phyloP scores from a whole-genome alignment of 495 filamentous ascomycete genomes.

The Penicillium tannophilum region DNA sequence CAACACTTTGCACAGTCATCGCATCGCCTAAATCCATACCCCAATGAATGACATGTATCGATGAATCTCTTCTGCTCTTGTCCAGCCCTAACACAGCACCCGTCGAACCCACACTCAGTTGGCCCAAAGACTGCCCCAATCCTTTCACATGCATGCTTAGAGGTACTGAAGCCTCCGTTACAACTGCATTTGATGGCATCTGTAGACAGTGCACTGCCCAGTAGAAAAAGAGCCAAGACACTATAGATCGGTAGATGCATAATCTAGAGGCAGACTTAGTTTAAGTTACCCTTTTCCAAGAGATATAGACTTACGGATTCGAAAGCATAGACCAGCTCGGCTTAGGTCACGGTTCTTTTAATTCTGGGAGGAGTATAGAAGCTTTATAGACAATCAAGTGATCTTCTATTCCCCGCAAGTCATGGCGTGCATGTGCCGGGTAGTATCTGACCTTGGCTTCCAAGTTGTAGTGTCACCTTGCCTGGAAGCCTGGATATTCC shows the following conservation, averaged over 20 bases:
- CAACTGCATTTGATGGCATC: constrained; percentile 11
- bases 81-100: constrained; percentile 20
- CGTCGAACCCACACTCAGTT: constrained; percentile 17
- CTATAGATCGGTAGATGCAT: neutral
- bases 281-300: neutral
- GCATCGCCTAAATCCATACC: constrained; percentile 22
- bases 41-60: constrained; percentile 10
- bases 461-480: neutral
- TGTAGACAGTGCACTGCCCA: neutral
- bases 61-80: constrained; percentile 18
- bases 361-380: neutral
- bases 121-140: constrained; percentile 3
- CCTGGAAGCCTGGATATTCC: neutral
- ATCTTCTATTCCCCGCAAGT: neutral
- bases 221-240: neutral
- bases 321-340: neutral
- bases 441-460: neutral
- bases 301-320: neutral
- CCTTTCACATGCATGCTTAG: constrained; percentile 5
- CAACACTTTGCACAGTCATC: constrained; percentile 23
- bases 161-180: neutral
- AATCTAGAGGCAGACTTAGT: neutral
- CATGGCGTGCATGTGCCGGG: neutral
- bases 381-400: neutral
- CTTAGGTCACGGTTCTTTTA: neutral